Evolutionary conservation across 2,329 filamentous ascomycete genomes (phyloP).

Genomic region (Pseudocercospora crystallina): DNA sequence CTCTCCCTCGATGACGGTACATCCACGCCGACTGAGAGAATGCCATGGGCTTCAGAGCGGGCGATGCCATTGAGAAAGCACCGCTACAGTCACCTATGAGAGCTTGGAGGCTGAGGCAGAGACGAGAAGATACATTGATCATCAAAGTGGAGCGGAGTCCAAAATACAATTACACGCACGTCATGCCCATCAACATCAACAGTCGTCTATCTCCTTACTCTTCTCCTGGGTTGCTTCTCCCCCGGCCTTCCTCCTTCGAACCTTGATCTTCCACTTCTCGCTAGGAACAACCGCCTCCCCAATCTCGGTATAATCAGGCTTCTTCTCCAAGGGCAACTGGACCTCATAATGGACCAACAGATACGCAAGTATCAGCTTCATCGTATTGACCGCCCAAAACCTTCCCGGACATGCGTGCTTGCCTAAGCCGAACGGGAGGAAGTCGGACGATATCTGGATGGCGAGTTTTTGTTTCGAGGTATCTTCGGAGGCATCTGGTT

Average conservation of each 20-base stretch:
- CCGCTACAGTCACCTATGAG: too few relatives aligned
- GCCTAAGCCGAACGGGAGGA: slow-evolving; percentile 24
- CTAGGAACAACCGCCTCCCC: slow-evolving; percentile 7
- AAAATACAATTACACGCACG: too few relatives aligned
- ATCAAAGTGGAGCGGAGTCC: too few relatives aligned
- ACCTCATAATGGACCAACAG: slow-evolving; percentile 43
- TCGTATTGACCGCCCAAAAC: slow-evolving; percentile 48
- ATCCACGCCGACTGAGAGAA: too few relatives aligned
- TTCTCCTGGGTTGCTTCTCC: too few relatives aligned
- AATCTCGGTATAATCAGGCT: slow-evolving; percentile 2
- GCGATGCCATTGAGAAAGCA: too few relatives aligned
- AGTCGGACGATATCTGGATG: slow-evolving; percentile 16
- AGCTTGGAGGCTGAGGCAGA: too few relatives aligned
- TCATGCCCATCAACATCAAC: too few relatives aligned
- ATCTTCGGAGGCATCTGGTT: not conserved
- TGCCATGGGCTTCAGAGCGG: too few relatives aligned
- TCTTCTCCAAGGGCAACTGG: slow-evolving; percentile 3
- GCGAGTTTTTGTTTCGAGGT: slow-evolving; percentile 3
- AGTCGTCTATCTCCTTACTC: too few relatives aligned
- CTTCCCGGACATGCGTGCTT: slow-evolving; percentile 35
- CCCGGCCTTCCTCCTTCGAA: not conserved
- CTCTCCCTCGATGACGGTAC: too few relatives aligned
- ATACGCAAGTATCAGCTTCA: slow-evolving; percentile 46
- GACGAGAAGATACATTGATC: too few relatives aligned
- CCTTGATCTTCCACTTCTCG: slow-evolving; percentile 5